phyloP scores from a whole-genome alignment of 2,329 filamentous ascomycete species.

The Beauveria sp. region DNA sequence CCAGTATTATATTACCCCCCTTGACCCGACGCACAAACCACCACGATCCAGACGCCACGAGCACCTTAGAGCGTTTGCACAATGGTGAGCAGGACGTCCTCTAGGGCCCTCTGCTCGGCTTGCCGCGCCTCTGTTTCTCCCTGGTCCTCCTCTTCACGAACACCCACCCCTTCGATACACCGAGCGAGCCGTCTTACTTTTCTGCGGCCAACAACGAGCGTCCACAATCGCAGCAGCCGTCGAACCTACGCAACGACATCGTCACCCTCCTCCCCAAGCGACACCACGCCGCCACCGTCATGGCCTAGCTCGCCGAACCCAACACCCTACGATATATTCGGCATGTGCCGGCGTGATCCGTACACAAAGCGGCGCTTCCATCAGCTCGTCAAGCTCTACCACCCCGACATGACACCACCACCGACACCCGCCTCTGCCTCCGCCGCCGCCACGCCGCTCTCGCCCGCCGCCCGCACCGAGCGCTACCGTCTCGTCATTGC shows the following conservation, averaged over 20 bases:
- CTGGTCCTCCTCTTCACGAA: not conserved
- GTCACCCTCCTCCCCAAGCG: not conserved
- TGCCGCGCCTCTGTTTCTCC: constrained; percentile 1
- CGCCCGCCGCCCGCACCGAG: constrained; percentile 63
- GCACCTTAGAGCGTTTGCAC: not conserved
- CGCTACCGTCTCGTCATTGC: constrained; percentile 84
- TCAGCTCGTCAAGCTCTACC: constrained; percentile 89
- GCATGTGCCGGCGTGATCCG: constrained; percentile 46
- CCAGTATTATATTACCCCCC: too few species aligned
- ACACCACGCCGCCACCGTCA: constrained; percentile 15
- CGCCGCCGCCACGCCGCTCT: constrained; percentile 20
- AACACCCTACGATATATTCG: constrained; percentile 88
- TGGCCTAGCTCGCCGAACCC: constrained; percentile 48
- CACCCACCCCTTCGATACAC: not conserved
- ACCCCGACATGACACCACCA: constrained; percentile 61
- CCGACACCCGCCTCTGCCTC: constrained; percentile 15
- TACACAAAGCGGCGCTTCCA: constrained; percentile 85
- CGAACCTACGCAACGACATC: constrained; percentile 7
- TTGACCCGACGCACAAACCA: too few species aligned
- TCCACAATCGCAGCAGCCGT: not conserved
- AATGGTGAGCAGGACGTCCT: constrained; percentile 1
- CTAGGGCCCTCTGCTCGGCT: not conserved
- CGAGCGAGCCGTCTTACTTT: not conserved
- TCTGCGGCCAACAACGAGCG: not conserved
- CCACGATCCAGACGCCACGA: not conserved